Percentiles rank a stretch among this genome's conserved stretches.
Evolutionary conservation across 2,329 filamentous ascomycete species (phyloP).

Genomic region (Claviceps maximensis): DNA sequence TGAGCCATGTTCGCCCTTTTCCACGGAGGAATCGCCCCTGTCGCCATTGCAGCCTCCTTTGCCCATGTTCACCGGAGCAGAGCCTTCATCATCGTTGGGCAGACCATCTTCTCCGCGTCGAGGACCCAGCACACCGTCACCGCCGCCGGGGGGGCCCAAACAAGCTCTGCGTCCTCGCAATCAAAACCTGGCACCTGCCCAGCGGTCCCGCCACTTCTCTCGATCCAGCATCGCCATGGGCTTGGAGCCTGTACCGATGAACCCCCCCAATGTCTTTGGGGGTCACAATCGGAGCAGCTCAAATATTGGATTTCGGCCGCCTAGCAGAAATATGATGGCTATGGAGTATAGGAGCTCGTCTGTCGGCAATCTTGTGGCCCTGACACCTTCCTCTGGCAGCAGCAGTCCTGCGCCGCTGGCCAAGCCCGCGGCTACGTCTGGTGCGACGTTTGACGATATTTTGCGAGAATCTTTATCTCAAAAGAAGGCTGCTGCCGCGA

Average conservation of each 20-base stretch:
- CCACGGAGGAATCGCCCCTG: constrained; percentile 22
- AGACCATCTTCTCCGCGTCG: constrained; percentile 8
- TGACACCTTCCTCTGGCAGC: constrained; percentile 7
- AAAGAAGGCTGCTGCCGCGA: constrained; percentile 15
- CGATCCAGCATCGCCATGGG: constrained; percentile 31
- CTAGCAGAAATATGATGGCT: constrained; percentile 14
- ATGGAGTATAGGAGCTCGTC: constrained; percentile 22
- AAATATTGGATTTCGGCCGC: constrained; percentile 18
- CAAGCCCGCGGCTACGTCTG: constrained; percentile 14
- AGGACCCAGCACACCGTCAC: constrained; percentile 15
- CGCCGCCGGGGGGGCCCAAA: constrained; percentile 13
- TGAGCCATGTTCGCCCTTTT: constrained; percentile 7
- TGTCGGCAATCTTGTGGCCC: constrained; percentile 20
- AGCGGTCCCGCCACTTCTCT: constrained; percentile 20
- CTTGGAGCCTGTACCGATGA: constrained; percentile 28
- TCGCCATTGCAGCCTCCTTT: constrained; percentile 26
- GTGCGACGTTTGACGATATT: constrained; percentile 37
- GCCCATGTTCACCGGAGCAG: constrained; percentile 20
- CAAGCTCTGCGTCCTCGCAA: constrained; percentile 24
- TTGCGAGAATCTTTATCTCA: constrained; percentile 19
- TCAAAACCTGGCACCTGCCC: constrained; percentile 25
- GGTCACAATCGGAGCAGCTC: constrained; percentile 23
- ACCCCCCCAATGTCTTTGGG: constrained; percentile 17
- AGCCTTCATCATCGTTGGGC: constrained; percentile 13
- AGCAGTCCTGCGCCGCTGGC: constrained; percentile 9